Evolutionary conservation across 805 yeast species (phyloP).

Genomic region (Lipomyces chichibuensis): DNA sequence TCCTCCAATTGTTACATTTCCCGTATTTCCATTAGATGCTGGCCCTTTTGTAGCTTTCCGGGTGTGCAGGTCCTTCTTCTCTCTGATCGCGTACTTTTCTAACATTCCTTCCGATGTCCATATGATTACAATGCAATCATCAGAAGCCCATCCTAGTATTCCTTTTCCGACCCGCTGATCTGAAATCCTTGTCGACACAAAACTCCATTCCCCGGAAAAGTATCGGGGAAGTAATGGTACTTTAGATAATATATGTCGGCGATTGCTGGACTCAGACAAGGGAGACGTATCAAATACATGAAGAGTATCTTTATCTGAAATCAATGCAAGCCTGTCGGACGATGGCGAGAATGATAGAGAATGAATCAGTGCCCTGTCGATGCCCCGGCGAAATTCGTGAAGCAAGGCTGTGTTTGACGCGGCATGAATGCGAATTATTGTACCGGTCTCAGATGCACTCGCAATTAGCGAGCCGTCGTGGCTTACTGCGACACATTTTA

Average conservation of each 20-base stretch:
- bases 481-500: constrained; percentile 66
- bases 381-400: constrained; percentile 87
- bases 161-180: constrained; percentile 48
- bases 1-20: constrained; percentile 23
- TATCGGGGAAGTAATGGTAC: constrained; percentile 72
- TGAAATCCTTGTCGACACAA: constrained; percentile 66
- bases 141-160: constrained; percentile 74
- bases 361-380: constrained; percentile 79
- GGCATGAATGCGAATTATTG: constrained; percentile 74
- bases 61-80: constrained; percentile 45
- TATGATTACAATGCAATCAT: constrained; percentile 69
- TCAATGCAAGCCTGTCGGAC: constrained; percentile 75
- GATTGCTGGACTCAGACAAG: constrained; percentile 41
- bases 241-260: constrained; percentile 67
- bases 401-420: constrained; percentile 67
- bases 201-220: constrained; percentile 86
- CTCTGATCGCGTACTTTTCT: constrained; percentile 82
- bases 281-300: constrained; percentile 72
- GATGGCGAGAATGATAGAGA: constrained; percentile 83
- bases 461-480: constrained; percentile 71
- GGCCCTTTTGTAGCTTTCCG: constrained; percentile 16
- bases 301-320: constrained; percentile 86
- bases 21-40: constrained; percentile 12
- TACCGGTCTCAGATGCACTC: constrained; percentile 80
- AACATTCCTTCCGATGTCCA: constrained; percentile 77